Percentiles rank a stretch among this genome's conserved stretches.
Conservation (phyloP, 805 yeast species). For the Starmerella riodocensis region DNA sequence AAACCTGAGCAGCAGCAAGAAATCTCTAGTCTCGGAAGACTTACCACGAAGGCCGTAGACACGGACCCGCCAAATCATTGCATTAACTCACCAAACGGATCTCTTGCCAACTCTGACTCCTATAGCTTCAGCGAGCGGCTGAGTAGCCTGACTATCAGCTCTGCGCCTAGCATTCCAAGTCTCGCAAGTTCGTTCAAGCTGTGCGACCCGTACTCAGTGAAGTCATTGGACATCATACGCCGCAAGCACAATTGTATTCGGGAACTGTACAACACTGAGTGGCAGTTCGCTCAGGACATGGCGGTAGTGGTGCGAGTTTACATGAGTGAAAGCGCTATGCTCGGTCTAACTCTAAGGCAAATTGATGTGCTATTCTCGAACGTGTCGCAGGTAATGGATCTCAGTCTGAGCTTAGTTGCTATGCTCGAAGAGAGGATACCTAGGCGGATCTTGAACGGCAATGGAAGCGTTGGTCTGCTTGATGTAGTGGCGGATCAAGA, state of each 20-base stretch:
- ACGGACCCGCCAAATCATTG: too few relatives aligned
- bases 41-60: too few relatives aligned
- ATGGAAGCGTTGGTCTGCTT: constrained; percentile 13
- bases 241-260: constrained; percentile 25
- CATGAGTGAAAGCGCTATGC: constrained; percentile 21
- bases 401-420: constrained; percentile 25
- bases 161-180: constrained; percentile 4
- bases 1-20: too few relatives aligned
- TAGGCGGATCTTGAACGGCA: constrained; percentile 22
- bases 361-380: constrained; percentile 25
- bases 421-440: constrained; percentile 24
- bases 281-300: constrained; percentile 29
- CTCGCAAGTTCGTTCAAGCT: constrained; percentile 1
- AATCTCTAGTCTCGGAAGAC: too few relatives aligned
- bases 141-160: too few relatives aligned
- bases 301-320: constrained; percentile 27
- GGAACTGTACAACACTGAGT: constrained; percentile 30
- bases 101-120: too few relatives aligned
- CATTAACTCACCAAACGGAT: too few relatives aligned
- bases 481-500: constrained; percentile 18
- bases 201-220: background rate
- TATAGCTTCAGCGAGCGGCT: too few relatives aligned
- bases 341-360: constrained; percentile 23
- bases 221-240: constrained; percentile 5
- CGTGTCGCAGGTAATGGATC: constrained; percentile 25